Percentiles rank a stretch among this genome's conserved stretches.
These are phyloP conservation scores for Cercospora sesami DNA, from an alignment of 2,329 filamentous ascomycete species.

Conservation along the genomic window DNA sequence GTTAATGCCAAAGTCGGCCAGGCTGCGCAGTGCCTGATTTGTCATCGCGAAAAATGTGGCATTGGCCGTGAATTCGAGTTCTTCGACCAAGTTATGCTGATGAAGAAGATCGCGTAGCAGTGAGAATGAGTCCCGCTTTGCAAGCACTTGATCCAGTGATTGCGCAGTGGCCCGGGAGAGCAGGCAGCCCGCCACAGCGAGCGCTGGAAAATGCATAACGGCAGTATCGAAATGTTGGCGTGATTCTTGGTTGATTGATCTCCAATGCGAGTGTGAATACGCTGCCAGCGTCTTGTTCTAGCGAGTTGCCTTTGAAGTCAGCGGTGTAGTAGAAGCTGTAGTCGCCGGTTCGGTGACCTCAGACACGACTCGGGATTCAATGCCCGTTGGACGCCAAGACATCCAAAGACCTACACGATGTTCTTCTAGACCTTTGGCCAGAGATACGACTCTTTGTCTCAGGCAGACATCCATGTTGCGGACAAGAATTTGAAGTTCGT, in stretches of 20 bases:
- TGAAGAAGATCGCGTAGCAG: slow-evolving; percentile 22
- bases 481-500: neutral
- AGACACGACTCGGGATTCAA: slow-evolving; percentile 3
- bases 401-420: neutral
- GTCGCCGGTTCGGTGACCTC: slow-evolving; percentile 3
- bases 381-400: slow-evolving; percentile 4
- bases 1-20: slow-evolving; percentile 24
- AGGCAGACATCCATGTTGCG: neutral
- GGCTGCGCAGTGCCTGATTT: slow-evolving; percentile 14
- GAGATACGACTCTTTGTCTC: neutral
- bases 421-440: neutral
- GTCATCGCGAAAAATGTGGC: slow-evolving; percentile 25
- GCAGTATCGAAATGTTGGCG: neutral
- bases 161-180: neutral
- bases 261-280: neutral
- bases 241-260: neutral
- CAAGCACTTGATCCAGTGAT: slow-evolving; percentile 7
- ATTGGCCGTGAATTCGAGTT: slow-evolving; percentile 16
- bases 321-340: neutral
- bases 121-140: slow-evolving; percentile 15
- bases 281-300: neutral
- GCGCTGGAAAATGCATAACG: neutral
- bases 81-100: slow-evolving; percentile 18
- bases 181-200: neutral
- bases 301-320: neutral